These are phyloP conservation scores for Schizonepeta tenuifolia DNA, from an alignment of 257 asterid species.

Conservation along the genomic window DNA sequence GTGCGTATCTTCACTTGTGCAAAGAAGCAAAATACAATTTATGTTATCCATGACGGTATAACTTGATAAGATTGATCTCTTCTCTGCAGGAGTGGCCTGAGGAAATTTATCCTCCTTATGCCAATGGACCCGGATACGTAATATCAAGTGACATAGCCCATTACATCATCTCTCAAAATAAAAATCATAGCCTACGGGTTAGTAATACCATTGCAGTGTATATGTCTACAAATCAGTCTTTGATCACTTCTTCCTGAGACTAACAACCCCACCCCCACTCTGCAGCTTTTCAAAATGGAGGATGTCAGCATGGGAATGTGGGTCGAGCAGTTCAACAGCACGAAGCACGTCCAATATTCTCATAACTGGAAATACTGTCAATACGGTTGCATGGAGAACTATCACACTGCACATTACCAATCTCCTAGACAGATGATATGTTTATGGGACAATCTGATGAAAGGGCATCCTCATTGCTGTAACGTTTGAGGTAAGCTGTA, in stretches of 20 bases:
- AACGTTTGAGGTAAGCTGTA: constrained; percentile 40
- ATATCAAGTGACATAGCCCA: constrained; percentile 79
- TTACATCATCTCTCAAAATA: constrained; percentile 64
- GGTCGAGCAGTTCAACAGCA: constrained; percentile 87
- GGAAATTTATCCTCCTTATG: constrained; percentile 93
- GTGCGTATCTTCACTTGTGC: constrained; percentile 38
- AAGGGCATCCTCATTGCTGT: constrained; percentile 62
- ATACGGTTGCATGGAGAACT: constrained; percentile 87
- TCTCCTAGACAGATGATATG: constrained; percentile 94
- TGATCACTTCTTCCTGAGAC: constrained; percentile 20
- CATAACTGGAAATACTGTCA: constrained; percentile 94
- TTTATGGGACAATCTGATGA: constrained; percentile 63
- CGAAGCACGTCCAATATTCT: constrained; percentile 59
- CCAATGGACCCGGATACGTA: constrained; percentile 94
- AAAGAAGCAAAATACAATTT: not conserved
- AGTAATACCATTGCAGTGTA: constrained; percentile 15
- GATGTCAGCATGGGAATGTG: constrained; percentile 99
- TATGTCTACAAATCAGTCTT: constrained; percentile 17
- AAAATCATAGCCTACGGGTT: constrained; percentile 72
- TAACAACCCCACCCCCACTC: not conserved
- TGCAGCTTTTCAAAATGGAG: constrained; percentile 96
- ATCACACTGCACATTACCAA: constrained; percentile 95
- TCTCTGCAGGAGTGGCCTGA: constrained; percentile 92
- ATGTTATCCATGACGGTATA: not conserved
- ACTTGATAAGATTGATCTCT: constrained; percentile 16